Evolutionary conservation across 2,329 filamentous ascomycete species (phyloP).

Genomic region (Bipolaris sorokiniana): DNA sequence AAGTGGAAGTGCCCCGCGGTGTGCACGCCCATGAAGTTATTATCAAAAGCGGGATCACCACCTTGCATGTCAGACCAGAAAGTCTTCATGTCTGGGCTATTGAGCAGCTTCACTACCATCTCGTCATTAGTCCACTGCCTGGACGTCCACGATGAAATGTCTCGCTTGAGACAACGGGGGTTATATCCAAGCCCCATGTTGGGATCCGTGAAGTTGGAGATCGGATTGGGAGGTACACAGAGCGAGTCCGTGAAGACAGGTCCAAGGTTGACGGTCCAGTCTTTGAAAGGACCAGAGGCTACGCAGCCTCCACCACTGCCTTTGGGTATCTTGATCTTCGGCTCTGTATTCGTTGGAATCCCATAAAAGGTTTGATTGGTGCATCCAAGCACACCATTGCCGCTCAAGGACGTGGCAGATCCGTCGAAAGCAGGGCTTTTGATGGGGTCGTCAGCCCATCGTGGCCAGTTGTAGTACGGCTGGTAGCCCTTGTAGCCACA

Average conservation of each 20-base stretch:
- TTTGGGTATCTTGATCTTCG: slow-evolving; percentile 50
- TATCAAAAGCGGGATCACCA: slow-evolving; percentile 35
- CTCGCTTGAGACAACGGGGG: slow-evolving; percentile 47
- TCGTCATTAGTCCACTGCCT: slow-evolving; percentile 38
- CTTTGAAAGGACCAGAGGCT: slow-evolving; percentile 57
- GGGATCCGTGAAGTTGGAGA: slow-evolving; percentile 37
- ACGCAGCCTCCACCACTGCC: slow-evolving; percentile 63
- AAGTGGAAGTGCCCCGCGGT: slow-evolving; percentile 55
- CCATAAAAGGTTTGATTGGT: slow-evolving; percentile 33
- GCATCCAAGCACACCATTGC: slow-evolving; percentile 51
- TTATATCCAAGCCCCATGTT: slow-evolving; percentile 34
- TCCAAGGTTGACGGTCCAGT: slow-evolving; percentile 54
- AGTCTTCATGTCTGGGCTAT: slow-evolving; percentile 41
- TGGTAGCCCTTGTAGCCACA: slow-evolving; percentile 40
- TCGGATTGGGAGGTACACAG: slow-evolving; percentile 34
- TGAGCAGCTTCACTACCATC: slow-evolving; percentile 33
- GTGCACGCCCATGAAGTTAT: slow-evolving; percentile 49
- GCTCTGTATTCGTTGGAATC: slow-evolving; percentile 29
- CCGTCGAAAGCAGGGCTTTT: slow-evolving; percentile 63
- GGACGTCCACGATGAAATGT: slow-evolving; percentile 40
- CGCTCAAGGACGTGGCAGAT: slow-evolving; percentile 53
- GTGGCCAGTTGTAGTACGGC: slow-evolving; percentile 42
- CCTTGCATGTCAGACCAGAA: slow-evolving; percentile 51
- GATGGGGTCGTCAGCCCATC: slow-evolving; percentile 34
- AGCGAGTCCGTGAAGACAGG: slow-evolving; percentile 53